Evolutionary conservation across 495 filamentous ascomycete genomes (phyloP).

Genomic region (Penicillium robsamsonii): DNA sequence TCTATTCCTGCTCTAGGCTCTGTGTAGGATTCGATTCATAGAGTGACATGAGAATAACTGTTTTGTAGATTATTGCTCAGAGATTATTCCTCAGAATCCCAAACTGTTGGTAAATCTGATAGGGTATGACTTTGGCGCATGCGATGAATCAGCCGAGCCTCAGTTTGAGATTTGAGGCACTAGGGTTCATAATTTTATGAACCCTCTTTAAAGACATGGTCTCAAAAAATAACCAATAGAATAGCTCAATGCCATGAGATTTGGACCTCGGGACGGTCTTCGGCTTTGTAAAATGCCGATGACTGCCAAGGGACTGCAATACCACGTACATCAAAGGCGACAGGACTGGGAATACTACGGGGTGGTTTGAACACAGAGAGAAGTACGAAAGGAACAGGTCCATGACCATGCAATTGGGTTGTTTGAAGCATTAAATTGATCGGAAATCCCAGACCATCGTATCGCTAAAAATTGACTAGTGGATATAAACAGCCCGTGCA

Average conservation of each 20-base stretch:
- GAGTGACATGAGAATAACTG: too few relatives aligned
- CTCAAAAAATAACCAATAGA: not conserved
- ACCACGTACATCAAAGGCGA: not conserved
- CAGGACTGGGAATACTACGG: not conserved
- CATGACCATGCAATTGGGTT: conserved; percentile 32
- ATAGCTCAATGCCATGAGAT: not conserved
- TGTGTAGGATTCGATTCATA: too few relatives aligned
- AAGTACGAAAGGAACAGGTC: not conserved
- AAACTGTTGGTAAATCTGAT: too few relatives aligned
- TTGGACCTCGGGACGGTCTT: conserved; percentile 8
- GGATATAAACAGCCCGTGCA: conserved; percentile 38
- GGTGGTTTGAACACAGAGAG: not conserved
- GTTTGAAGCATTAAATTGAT: conserved; percentile 41
- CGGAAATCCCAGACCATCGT: conserved; percentile 43
- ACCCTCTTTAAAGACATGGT: too few relatives aligned
- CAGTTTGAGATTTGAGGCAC: too few relatives aligned
- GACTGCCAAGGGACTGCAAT: not conserved
- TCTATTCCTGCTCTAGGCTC: too few relatives aligned
- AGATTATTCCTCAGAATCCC: too few relatives aligned
- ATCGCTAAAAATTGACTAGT: conserved; percentile 39
- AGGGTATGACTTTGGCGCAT: too few relatives aligned
- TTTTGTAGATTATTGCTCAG: too few relatives aligned
- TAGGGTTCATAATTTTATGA: too few relatives aligned
- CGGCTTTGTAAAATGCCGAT: not conserved
- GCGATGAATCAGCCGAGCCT: too few relatives aligned